phyloP scores from a whole-genome alignment of 441 rosid species.

The Euphorbia schlechtendalii region DNA sequence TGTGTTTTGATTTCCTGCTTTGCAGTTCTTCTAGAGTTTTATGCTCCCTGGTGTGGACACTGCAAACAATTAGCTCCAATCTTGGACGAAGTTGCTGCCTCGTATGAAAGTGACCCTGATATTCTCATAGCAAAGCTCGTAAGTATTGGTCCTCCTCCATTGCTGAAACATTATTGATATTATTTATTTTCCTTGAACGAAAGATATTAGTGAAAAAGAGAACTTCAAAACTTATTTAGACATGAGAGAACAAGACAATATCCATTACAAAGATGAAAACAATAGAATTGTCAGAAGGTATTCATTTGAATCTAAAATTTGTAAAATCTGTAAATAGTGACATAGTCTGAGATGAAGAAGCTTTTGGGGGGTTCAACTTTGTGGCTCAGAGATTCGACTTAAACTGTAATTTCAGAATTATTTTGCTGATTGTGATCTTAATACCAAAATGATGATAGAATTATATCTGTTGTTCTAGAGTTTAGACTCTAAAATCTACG shows the following conservation, averaged over 20 bases:
- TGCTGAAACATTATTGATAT: not conserved
- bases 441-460: not conserved
- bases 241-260: not conserved
- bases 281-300: not conserved
- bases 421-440: not conserved
- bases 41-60: slow-evolving; percentile 99
- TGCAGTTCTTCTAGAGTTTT: slow-evolving; percentile 88
- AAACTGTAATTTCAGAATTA: not conserved
- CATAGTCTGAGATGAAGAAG: not conserved
- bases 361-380: not conserved
- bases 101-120: slow-evolving; percentile 47
- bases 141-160: slow-evolving; percentile 25
- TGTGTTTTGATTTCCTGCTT: slow-evolving; percentile 9
- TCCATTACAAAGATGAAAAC: too few species aligned
- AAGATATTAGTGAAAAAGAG: not conserved
- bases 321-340: too few species aligned
- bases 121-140: slow-evolving; percentile 79
- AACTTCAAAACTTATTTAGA: not conserved
- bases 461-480: not conserved
- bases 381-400: not conserved
- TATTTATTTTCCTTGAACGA: not conserved
- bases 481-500: not conserved
- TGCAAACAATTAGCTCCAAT: slow-evolving; percentile 88
- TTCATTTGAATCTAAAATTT: not conserved
- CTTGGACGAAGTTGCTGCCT: slow-evolving; percentile 84